Evolutionary conservation across 495 filamentous ascomycete species (phyloP).

Genomic region (Echria macrotheca): DNA sequence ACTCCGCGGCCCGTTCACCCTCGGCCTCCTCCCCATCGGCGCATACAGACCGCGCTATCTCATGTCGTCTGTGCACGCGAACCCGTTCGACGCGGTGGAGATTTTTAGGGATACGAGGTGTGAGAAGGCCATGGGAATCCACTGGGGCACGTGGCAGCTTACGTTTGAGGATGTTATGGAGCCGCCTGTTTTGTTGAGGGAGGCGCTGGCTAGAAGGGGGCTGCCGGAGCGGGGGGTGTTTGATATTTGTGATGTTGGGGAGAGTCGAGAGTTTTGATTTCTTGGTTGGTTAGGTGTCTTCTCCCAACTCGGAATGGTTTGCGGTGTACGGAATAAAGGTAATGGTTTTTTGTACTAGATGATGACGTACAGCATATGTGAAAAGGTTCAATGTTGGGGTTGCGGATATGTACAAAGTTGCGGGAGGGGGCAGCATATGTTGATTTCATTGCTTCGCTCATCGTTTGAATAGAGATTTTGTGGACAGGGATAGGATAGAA

Average conservation of each 20-base stretch:
- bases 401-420: no score
- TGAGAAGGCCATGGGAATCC: constrained; percentile 77
- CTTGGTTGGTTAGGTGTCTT: no score
- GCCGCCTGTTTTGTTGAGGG: constrained; percentile 68
- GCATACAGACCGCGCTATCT: constrained; percentile 77
- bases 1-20: constrained; percentile 78
- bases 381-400: no score
- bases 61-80: constrained; percentile 76
- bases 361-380: no score
- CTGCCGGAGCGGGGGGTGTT: constrained; percentile 75
- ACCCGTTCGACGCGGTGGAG: constrained; percentile 81
- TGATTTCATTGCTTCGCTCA: no score
- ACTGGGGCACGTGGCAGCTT: constrained; percentile 92
- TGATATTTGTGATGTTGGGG: constrained; percentile 82
- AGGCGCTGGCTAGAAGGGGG: constrained; percentile 66
- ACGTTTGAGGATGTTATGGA: constrained; percentile 83
- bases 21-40: constrained; percentile 90
- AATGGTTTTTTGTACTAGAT: no score
- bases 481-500: no score
- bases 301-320: no score
- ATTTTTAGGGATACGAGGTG: constrained; percentile 88
- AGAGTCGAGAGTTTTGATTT: constrained; percentile 66
- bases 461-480: no score
- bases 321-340: no score
- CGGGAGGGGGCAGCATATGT: no score